Conservation (phyloP, 2,329 filamentous ascomycete species). For the Lecanicillium sp. region DNA sequence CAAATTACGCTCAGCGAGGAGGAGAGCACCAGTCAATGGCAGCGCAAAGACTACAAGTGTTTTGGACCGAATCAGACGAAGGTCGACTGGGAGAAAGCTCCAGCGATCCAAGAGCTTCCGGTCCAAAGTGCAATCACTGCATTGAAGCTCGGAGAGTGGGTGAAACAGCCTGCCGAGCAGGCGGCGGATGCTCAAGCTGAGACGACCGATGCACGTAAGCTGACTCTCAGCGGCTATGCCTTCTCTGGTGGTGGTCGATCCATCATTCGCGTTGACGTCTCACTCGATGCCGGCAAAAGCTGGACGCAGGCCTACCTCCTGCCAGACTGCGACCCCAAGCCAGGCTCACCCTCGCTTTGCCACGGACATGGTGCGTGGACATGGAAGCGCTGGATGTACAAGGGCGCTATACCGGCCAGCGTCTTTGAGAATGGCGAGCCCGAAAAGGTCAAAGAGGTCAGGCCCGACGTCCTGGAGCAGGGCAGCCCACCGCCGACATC, state of each 20-base stretch:
- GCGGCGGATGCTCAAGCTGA: background rate
- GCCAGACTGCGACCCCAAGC: conserved; percentile 36
- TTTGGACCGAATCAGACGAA: conserved; percentile 58
- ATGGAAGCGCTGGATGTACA: conserved; percentile 59
- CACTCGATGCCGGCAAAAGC: conserved; percentile 54
- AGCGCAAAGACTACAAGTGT: conserved; percentile 62
- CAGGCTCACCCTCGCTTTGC: conserved; percentile 23
- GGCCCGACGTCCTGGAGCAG: background rate
- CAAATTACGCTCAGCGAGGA: conserved; percentile 59
- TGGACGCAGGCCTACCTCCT: conserved; percentile 60
- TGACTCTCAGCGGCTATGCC: conserved; percentile 55
- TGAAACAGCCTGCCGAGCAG: background rate
- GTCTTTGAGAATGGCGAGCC: conserved; percentile 20
- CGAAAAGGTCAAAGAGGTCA: conserved; percentile 9
- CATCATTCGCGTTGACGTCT: conserved; percentile 63
- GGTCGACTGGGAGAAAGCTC: conserved; percentile 57
- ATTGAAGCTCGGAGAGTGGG: conserved; percentile 37
- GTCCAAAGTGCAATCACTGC: conserved; percentile 61
- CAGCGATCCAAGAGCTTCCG: conserved; percentile 62
- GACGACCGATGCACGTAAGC: conserved; percentile 17
- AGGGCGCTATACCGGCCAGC: conserved; percentile 36
- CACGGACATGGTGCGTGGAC: conserved; percentile 50
- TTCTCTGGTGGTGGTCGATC: conserved; percentile 61
- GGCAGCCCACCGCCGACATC: background rate
- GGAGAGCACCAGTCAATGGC: conserved; percentile 60